Evolutionary conservation across 768 basidiomycete genomes (phyloP), one percentile per base, ranked within the genome.

Genomic region (Lentinula lateritia): DNA sequence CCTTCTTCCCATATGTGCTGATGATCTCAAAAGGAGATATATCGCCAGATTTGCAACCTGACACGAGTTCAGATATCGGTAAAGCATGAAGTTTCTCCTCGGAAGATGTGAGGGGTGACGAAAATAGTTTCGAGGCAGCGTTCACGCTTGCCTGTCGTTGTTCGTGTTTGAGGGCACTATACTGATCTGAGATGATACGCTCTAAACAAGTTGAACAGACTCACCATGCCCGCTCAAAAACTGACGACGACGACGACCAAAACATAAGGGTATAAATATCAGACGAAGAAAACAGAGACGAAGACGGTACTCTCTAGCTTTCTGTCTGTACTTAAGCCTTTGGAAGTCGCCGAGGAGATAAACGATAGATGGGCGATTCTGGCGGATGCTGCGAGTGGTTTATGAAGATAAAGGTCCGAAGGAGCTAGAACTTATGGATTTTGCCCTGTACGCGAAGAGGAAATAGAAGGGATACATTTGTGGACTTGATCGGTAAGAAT

Each of bases 1-100:
- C 74, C 61, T 79, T 81, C 68, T 87, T 86, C 32, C 77, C 79
- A 69, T 85, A 88, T 0, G 80, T 75, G 34, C 71, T 69, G 68
- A 87, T 72, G 62, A 87, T 71, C 16, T 74, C 70, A 2, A 74
- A 66, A 16, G 81, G 80, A 3, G 78, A 66, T 32, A 80, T 67
- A 5, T 66, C 59, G 20, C 80, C 81, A 18, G 76, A 67, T 38
- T 71, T 74, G 69, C 80, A 83, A 68, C 76, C 72, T 6, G 72
- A 67, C 54, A 82, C 80, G 60, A 83, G 75, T 64, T 78, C 73
- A 10, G 78, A 72, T 52, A 83, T 72, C 12, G 81, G 74, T 70
- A 82, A 79, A 66, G 77, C 70, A 71, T 83, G 80, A 39, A 81
- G 71, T 69, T 80, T 79, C 61, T 77, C 69, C 72, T 83, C 80